Base-by-base conservation (phyloP, 116 monocot species). In the Zostera marina region DNA sequence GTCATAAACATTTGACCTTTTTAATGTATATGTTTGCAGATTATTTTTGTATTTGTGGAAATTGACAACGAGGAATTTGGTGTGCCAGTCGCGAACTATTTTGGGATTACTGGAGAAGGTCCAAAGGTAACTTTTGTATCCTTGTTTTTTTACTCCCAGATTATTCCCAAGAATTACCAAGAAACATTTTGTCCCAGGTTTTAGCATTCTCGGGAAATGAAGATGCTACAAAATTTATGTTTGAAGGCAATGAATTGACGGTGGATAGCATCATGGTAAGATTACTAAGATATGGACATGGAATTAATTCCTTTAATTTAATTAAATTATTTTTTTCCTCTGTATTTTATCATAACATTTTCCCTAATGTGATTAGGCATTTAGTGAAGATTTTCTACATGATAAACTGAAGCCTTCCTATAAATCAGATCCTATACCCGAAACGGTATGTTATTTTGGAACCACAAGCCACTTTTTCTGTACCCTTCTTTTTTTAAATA, bases 381-480 rank as follows among this genome's bases (percentile, higher is more conserved):
- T 94, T 67, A 79, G 68, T 10, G 75, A 81, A 61, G 82, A 68
- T 52, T 94, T 88, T 73, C 59, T 88, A 59, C 88, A 84, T 58
- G 94, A 94, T 46, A 94, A 79, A 67, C 81, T 94, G 23, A 79
- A 75, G 57, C 79, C 88, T 47, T 88, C 84, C 69, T 94, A 75
- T 67, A 94, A 88, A 63, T 94, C 94, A 59, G 94, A 94, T 38
- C 88, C 88, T 17, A 55, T 94, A 58, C 93, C 93, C 54, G 88
- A 81, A 66, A 73, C 66, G 49, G 93, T 94, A 70, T 68, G 73
- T 21, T 23, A 22, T 23, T 14, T 54, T 42, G 41, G 9, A 22
- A 62, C 5, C 58, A 60, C 42, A 44, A 9, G 17, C 14, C 12
- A 9, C 42, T 15, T 54, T 43, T 15, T 54, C 39, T 26, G n/a